Conservation (phyloP, 768 basidiomycete genomes). For the Tubosaeta brunneosetosa region DNA sequence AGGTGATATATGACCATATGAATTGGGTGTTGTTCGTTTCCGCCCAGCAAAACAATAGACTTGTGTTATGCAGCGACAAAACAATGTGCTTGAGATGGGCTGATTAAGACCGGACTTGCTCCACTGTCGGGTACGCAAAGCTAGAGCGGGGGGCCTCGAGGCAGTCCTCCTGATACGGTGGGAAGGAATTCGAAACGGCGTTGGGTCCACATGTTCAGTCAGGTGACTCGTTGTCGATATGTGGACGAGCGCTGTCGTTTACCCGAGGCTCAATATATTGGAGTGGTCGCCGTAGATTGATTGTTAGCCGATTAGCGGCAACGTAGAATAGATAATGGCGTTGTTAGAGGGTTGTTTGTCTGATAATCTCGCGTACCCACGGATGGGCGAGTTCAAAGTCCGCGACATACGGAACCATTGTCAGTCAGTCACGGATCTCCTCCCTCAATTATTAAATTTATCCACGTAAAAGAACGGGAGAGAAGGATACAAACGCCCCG, state of each 20-base stretch:
- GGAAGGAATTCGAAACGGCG: conserved; percentile 19
- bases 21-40: not conserved
- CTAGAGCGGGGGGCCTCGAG: conserved; percentile 8
- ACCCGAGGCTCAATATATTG: not conserved
- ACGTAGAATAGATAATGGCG: not conserved
- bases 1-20: not conserved
- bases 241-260: not conserved
- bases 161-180: conserved; percentile 2
- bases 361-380: conserved; percentile 16
- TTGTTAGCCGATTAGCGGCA: conserved; percentile 15
- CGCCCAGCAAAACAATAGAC: not conserved
- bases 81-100: conserved; percentile 12
- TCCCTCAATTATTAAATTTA: not conserved
- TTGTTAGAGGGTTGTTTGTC: conserved; percentile 3
- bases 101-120: conserved; percentile 7
- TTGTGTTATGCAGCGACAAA: not conserved
- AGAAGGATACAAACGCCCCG: conserved; percentile 4
- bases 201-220: conserved; percentile 23
- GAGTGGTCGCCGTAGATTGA: conserved; percentile 1
- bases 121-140: not conserved
- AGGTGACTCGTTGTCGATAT: conserved; percentile 10
- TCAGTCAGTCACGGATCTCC: conserved; percentile 5
- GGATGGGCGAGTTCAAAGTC: conserved; percentile 19
- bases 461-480: conserved; percentile 16
- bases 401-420: conserved; percentile 27